These are phyloP conservation scores for Acer yangbiense DNA, from an alignment of 345 rosid species.

Conservation along the genomic window DNA sequence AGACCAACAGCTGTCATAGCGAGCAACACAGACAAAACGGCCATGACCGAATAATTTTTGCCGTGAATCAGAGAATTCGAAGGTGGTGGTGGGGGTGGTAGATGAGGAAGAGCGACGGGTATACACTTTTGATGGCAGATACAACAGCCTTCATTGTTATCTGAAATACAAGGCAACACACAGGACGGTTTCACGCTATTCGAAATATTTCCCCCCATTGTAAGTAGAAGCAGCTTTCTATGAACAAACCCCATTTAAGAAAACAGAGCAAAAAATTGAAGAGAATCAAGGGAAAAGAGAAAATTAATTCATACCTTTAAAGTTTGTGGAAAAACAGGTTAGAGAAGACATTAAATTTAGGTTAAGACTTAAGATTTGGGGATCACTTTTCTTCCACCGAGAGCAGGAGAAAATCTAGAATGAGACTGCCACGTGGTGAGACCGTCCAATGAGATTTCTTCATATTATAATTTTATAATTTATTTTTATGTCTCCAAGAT, in stretches of 20 bases:
- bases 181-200: accelerated
- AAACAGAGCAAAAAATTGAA: slow-evolving; percentile 3
- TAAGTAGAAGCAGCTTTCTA: neutral
- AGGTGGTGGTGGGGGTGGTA: neutral
- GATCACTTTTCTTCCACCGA: no score
- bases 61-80: no score
- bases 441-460: no score
- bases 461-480: no score
- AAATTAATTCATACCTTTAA: neutral
- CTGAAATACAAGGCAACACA: neutral
- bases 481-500: no score
- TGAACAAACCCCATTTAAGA: slow-evolving; percentile 5
- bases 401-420: no score
- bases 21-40: slow-evolving; percentile 6
- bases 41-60: neutral
- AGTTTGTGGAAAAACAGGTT: no score
- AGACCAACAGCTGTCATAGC: slow-evolving; percentile 21
- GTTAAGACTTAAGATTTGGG: neutral
- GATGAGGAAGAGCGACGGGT: no score
- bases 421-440: no score
- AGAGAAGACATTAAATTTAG: neutral
- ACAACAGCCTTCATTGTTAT: neutral
- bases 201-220: no score
- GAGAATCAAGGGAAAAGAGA: neutral
- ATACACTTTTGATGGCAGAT: no score